These are phyloP conservation scores for Elsinoe ampelina DNA, from an alignment of 2,329 filamentous ascomycete species.

Conservation along the genomic window DNA sequence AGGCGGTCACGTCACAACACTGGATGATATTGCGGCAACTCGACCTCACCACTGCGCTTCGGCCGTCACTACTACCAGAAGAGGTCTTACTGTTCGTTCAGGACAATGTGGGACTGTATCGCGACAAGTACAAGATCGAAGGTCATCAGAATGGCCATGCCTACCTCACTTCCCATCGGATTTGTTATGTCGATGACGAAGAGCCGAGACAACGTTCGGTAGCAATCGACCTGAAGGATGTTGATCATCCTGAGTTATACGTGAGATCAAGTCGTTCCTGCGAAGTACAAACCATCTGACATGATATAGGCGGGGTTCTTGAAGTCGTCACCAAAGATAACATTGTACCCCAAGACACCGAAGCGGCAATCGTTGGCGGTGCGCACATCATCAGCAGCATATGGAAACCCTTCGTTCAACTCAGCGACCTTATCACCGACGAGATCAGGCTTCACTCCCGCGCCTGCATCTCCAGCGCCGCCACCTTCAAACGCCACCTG, in stretches of 20 bases:
- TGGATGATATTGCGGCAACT: constrained; percentile 96
- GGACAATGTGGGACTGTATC: constrained; percentile 93
- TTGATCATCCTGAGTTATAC: constrained; percentile 86
- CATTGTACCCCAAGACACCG: constrained; percentile 68
- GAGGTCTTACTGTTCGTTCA: constrained; percentile 94
- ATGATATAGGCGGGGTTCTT: constrained; percentile 67
- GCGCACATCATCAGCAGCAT: constrained; percentile 41
- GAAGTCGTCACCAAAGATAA: constrained; percentile 91
- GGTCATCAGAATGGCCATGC: constrained; percentile 93
- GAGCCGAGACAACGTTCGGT: constrained; percentile 79
- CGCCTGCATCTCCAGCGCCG: constrained; percentile 37
- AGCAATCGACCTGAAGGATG: constrained; percentile 77
- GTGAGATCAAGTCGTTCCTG: constrained; percentile 32
- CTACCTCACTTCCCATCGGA: constrained; percentile 89
- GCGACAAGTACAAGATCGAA: constrained; percentile 93
- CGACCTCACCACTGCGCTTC: constrained; percentile 90
- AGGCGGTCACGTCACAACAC: constrained; percentile 24
- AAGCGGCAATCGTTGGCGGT: constrained; percentile 56
- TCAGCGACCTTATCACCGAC: constrained; percentile 40
- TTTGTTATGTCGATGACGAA: constrained; percentile 86
- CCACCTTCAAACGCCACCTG: constrained; percentile 60
- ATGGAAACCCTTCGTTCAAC: constrained; percentile 37
- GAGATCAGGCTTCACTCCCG: constrained; percentile 31
- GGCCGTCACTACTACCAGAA: constrained; percentile 84
- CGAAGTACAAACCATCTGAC: constrained; percentile 18